These are phyloP conservation scores for Hygrocybe punicea DNA, from an alignment of 768 basidiomycete species.

Conservation along the genomic window DNA sequence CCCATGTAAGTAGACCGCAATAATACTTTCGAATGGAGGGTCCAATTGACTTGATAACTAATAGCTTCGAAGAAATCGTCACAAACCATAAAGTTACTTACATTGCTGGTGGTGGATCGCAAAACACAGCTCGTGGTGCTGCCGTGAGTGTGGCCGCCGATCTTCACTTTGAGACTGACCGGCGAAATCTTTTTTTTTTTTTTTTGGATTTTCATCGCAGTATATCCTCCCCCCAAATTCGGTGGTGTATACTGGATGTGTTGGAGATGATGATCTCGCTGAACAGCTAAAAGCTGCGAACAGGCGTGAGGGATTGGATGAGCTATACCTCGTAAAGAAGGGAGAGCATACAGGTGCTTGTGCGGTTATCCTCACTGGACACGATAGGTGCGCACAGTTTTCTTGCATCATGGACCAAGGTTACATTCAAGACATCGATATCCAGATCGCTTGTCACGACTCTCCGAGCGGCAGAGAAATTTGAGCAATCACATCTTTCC, in stretches of 20 bases:
- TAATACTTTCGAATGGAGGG: background rate
- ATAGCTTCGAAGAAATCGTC: constrained; percentile 85
- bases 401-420: background rate
- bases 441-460: constrained; percentile 87
- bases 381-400: constrained; percentile 65
- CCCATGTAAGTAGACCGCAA: constrained; percentile 58
- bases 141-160: constrained; percentile 97
- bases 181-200: no score
- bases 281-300: constrained; percentile 87
- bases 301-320: constrained; percentile 82
- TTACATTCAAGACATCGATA: background rate
- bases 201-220: constrained; percentile 39
- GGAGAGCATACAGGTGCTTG: constrained; percentile 93
- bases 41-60: background rate
- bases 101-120: constrained; percentile 63
- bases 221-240: constrained; percentile 85
- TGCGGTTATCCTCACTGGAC: constrained; percentile 91
- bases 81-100: constrained; percentile 75
- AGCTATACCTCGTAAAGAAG: constrained; percentile 85
- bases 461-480: constrained; percentile 86
- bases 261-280: constrained; percentile 90
- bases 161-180: constrained; percentile 28
- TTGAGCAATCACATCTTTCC: constrained; percentile 74
- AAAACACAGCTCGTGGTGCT: constrained; percentile 51
- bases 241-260: constrained; percentile 91